Percentiles rank a stretch among this genome's conserved stretches.
These are phyloP conservation scores for Rhodamnia rubescens DNA, from an alignment of 345 rosid genomes.

Conservation along the genomic window DNA sequence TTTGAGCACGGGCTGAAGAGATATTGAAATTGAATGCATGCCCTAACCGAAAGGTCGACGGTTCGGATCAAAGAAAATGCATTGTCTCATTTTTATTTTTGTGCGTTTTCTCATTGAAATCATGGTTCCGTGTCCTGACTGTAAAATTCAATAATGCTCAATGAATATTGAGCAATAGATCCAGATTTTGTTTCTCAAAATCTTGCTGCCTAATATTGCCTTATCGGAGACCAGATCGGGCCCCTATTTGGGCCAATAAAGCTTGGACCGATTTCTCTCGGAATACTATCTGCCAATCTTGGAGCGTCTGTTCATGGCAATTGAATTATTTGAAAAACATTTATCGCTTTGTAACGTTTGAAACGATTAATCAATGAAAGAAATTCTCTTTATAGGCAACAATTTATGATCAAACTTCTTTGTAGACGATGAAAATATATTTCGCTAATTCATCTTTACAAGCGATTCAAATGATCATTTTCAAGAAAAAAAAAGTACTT, in stretches of 20 bases:
- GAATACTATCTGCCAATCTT: background rate
- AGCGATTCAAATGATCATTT: background rate
- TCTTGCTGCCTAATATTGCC: background rate
- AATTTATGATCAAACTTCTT: too few species aligned
- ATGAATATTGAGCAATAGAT: background rate
- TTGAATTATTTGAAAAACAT: too few species aligned
- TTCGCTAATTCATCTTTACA: too few species aligned
- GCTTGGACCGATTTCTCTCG: background rate
- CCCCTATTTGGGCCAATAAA: background rate
- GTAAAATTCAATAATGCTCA: background rate
- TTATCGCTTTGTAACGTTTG: too few species aligned
- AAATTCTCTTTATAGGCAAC: too few species aligned
- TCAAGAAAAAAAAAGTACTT: too few species aligned
- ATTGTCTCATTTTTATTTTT: background rate
- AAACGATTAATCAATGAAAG: too few species aligned
- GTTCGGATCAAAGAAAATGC: background rate
- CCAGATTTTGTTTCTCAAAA: background rate
- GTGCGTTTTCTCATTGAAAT: background rate
- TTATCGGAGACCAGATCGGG: background rate
- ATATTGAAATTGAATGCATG: too few species aligned
- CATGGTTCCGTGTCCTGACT: background rate
- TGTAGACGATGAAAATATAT: too few species aligned
- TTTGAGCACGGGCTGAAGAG: too few species aligned
- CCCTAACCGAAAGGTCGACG: too few species aligned
- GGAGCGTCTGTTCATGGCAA: too few species aligned